A percentile compares a stretch with the other conserved stretches of the same genome.
Conservation (phyloP, 768 basidiomycete species). For the Tulasnella sp. region DNA sequence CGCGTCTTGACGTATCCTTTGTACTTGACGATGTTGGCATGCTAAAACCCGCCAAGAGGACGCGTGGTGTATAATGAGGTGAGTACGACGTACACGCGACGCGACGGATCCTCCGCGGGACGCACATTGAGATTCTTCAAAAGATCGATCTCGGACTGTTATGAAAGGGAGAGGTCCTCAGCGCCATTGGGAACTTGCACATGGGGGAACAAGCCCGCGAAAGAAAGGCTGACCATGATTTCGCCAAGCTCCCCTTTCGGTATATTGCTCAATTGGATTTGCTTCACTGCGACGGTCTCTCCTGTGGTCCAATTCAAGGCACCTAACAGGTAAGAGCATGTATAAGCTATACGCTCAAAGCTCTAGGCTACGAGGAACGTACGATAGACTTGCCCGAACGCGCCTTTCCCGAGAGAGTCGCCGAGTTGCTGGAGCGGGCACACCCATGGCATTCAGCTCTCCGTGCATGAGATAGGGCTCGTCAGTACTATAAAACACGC, state of each 20-base stretch:
- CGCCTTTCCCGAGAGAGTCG: conserved; percentile 93
- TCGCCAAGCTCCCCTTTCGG: conserved; percentile 90
- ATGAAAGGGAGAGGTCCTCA: conserved; percentile 2
- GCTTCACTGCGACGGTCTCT: conserved; percentile 98
- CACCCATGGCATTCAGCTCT: background rate
- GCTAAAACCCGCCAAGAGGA: conserved; percentile 45
- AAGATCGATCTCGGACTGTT: conserved; percentile 90
- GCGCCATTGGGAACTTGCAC: background rate
- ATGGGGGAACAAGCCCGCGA: too few relatives aligned
- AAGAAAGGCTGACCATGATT: conserved; percentile 82
- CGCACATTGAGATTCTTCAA: conserved; percentile 93
- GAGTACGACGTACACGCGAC: background rate
- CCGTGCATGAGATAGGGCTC: background rate
- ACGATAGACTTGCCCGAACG: conserved; percentile 97
- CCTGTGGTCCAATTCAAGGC: conserved; percentile 94
- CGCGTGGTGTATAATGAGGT: background rate
- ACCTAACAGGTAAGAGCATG: conserved; percentile 44
- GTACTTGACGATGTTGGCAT: conserved; percentile 98
- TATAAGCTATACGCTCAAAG: background rate
- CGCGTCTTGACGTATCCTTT: conserved; percentile 95
- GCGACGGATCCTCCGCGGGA: conserved; percentile 25
- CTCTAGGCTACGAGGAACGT: conserved; percentile 38
- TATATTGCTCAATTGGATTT: conserved; percentile 91
- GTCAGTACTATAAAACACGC: background rate
- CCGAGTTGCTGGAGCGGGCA: conserved; percentile 73